These are phyloP conservation scores for Rugonectria rugulosa DNA, from an alignment of 2,329 filamentous ascomycete genomes.

Conservation along the genomic window DNA sequence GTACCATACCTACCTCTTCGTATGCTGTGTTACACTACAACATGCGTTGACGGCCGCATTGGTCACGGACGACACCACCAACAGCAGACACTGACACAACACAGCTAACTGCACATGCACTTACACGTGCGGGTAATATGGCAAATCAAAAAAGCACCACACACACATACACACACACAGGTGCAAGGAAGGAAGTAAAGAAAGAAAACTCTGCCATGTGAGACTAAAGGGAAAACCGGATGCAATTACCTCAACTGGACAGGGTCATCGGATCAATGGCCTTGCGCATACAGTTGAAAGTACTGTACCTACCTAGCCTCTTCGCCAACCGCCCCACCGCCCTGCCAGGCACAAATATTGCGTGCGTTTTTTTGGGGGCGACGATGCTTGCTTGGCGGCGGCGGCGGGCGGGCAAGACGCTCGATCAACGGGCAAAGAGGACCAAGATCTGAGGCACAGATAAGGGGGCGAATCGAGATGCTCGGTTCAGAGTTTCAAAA, in stretches of 20 bases:
- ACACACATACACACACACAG: neutral
- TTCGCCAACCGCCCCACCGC: conserved; percentile 33
- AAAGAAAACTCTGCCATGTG: conserved; percentile 23
- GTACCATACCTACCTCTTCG: too few relatives aligned
- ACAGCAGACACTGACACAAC: too few relatives aligned
- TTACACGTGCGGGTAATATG: neutral
- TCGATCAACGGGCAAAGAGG: conserved; percentile 2
- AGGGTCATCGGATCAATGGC: conserved; percentile 37
- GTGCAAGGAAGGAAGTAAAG: neutral
- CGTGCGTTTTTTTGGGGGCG: conserved; percentile 26
- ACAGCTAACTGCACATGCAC: too few relatives aligned
- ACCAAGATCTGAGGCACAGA: conserved; percentile 3
- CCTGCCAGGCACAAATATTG: conserved; percentile 32
- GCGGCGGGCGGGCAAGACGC: conserved; percentile 4
- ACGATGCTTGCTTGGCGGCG: too few relatives aligned
- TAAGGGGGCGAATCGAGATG: neutral
- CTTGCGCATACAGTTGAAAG: too few relatives aligned
- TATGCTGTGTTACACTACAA: too few relatives aligned
- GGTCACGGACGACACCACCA: too few relatives aligned
- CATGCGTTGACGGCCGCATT: too few relatives aligned
- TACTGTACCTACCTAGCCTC: too few relatives aligned
- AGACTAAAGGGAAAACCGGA: conserved; percentile 26
- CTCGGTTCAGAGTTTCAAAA: too few relatives aligned
- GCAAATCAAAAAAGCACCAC: too few relatives aligned
- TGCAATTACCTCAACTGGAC: conserved; percentile 38